Evolutionary conservation across 805 yeast genomes (phyloP).

Genomic region (Ogataea zsoltii): DNA sequence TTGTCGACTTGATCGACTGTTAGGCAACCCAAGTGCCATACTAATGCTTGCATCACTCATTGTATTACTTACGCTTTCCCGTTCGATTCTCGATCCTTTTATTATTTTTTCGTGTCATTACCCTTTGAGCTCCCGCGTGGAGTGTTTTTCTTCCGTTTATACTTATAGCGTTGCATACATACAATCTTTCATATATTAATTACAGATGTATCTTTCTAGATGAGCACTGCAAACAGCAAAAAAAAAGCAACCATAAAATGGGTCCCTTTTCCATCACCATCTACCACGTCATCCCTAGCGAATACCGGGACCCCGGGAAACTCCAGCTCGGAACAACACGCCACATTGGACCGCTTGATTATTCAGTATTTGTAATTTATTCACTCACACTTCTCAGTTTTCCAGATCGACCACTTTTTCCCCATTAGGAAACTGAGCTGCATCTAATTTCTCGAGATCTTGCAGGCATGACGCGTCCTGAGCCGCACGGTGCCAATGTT

Average conservation of each 20-base stretch:
- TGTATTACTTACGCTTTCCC: constrained; percentile 5
- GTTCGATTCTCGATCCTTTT: not conserved
- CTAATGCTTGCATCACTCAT: constrained; percentile 8
- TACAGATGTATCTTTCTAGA: not conserved
- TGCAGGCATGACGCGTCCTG: not conserved
- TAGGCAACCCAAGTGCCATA: constrained; percentile 23
- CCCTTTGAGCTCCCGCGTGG: constrained; percentile 1
- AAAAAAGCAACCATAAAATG: too few relatives aligned
- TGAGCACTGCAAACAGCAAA: too few relatives aligned
- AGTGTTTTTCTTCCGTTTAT: constrained; percentile 1
- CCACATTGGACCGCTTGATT: too few relatives aligned
- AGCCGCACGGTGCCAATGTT: not conserved
- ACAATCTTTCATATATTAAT: not conserved
- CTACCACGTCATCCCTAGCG: too few relatives aligned
- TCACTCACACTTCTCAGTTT: too few relatives aligned
- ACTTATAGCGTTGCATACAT: constrained; percentile 1
- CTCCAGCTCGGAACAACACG: too few relatives aligned
- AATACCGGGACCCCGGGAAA: too few relatives aligned
- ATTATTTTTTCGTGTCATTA: constrained; percentile 1
- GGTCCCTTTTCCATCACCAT: too few relatives aligned
- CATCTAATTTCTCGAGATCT: not conserved
- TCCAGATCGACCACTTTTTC: constrained; percentile 2
- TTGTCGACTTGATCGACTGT: constrained; percentile 48
- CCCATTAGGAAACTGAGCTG: not conserved
- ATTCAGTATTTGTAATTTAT: too few relatives aligned